These are phyloP conservation scores for Angophora floribunda DNA, from an alignment of 345 rosid species.

Conservation along the genomic window DNA sequence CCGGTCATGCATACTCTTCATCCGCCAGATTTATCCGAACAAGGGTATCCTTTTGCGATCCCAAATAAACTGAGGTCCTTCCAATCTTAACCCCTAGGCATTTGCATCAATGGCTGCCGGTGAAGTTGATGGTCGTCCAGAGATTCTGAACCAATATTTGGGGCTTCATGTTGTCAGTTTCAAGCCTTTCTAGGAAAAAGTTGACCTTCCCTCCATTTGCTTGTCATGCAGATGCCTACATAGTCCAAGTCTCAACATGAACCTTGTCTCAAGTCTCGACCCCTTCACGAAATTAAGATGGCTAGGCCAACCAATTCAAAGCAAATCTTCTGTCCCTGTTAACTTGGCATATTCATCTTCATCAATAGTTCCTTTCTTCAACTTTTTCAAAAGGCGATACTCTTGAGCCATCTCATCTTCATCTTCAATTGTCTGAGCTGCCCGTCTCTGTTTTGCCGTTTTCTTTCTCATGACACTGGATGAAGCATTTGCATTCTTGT, in stretches of 20 bases:
- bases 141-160: not conserved
- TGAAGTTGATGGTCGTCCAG: not conserved
- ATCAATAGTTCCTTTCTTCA: constrained; percentile 55
- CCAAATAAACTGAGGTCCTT: not conserved
- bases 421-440: constrained; percentile 67
- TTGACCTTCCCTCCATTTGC: not conserved
- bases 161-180: not conserved
- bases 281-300: not conserved
- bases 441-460: constrained; percentile 80
- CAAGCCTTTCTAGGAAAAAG: not conserved
- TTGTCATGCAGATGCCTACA: not conserved
- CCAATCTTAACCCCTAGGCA: not conserved
- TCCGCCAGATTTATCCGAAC: not conserved
- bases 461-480: constrained; percentile 34
- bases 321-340: constrained; percentile 61
- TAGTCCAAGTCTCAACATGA: not conserved
- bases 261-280: not conserved
- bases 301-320: constrained; percentile 3
- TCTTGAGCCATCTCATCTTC: constrained; percentile 63
- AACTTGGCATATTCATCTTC: constrained; percentile 66
- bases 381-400: constrained; percentile 53
- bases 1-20: not conserved
- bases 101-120: not conserved
- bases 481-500: constrained; percentile 20
- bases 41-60: not conserved